Percentiles rank a stretch among this genome's conserved stretches.
phyloP scores from a whole-genome alignment of 805 yeast species.

The Clavispora fructus region DNA sequence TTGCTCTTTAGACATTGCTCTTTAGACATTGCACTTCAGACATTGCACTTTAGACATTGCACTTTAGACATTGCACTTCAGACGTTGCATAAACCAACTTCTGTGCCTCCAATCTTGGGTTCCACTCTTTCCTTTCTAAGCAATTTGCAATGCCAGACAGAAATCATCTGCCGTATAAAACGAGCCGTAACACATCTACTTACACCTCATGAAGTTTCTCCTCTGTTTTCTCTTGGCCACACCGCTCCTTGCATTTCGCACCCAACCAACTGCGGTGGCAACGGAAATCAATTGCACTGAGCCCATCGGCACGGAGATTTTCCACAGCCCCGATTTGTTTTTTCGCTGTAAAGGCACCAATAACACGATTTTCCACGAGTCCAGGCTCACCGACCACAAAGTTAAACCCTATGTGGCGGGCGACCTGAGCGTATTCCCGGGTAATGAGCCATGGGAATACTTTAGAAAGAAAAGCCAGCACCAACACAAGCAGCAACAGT shows the following conservation, averaged over 20 bases:
- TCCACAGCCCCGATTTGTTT: neutral
- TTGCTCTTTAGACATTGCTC: no score
- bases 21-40: no score
- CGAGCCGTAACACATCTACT: no score
- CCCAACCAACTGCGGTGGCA: neutral
- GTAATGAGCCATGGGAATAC: neutral
- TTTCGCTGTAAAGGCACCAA: neutral
- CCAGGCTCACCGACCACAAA: slow-evolving; percentile 12
- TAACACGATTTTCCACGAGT: slow-evolving; percentile 9
- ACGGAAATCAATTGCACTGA: neutral
- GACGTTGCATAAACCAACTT: no score
- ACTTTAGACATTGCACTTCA: no score
- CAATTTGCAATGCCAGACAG: no score
- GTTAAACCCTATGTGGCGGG: slow-evolving; percentile 8
- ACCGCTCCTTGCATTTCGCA: neutral
- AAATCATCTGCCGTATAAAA: no score
- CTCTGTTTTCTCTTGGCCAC: neutral
- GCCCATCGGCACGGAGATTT: neutral
- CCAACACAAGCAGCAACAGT: neutral
- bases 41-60: no score
- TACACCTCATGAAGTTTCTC: neutral
- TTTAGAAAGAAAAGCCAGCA: neutral
- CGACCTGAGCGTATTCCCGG: neutral
- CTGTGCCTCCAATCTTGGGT: no score
- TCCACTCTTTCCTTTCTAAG: no score